Evolutionary conservation across 805 yeast genomes (phyloP).

Genomic region (Teunomyces cretensis): DNA sequence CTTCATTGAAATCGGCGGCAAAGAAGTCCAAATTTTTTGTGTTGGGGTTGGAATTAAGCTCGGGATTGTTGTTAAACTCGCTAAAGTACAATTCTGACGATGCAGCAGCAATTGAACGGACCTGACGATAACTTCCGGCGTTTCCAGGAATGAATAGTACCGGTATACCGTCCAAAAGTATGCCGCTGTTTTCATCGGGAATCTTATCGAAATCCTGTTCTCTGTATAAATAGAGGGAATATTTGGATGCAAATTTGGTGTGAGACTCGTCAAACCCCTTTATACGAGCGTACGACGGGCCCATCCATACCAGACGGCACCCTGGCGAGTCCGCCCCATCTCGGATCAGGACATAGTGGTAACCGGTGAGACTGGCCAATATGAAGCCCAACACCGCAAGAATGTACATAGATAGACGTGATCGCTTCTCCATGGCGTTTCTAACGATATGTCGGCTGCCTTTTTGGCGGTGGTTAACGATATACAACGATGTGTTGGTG

Average conservation of each 20-base stretch:
- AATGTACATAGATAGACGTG: slow-evolving; percentile 2
- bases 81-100: slow-evolving; percentile 57
- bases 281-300: slow-evolving; percentile 77
- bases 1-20: slow-evolving; percentile 92
- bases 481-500: not conserved
- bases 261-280: slow-evolving; percentile 69
- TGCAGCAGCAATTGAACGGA: slow-evolving; percentile 86
- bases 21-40: slow-evolving; percentile 71
- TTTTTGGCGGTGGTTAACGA: not conserved
- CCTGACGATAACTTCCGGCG: slow-evolving; percentile 92
- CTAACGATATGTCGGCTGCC: not conserved
- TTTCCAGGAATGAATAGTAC: slow-evolving; percentile 95
- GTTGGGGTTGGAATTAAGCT: slow-evolving; percentile 16
- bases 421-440: slow-evolving; percentile 1
- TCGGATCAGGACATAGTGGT: slow-evolving; percentile 15
- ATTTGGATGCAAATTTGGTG: slow-evolving; percentile 73
- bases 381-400: slow-evolving; percentile 6
- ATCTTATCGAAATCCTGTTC: slow-evolving; percentile 70
- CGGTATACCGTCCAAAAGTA: slow-evolving; percentile 68
- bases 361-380: slow-evolving; percentile 13
- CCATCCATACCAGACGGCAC: slow-evolving; percentile 76
- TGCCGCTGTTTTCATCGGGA: slow-evolving; percentile 43
- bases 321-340: slow-evolving; percentile 35
- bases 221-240: slow-evolving; percentile 80
- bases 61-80: slow-evolving; percentile 12